Conservation (phyloP, 2,329 filamentous ascomycete species). For the Beauveria pseudobassiana region DNA sequence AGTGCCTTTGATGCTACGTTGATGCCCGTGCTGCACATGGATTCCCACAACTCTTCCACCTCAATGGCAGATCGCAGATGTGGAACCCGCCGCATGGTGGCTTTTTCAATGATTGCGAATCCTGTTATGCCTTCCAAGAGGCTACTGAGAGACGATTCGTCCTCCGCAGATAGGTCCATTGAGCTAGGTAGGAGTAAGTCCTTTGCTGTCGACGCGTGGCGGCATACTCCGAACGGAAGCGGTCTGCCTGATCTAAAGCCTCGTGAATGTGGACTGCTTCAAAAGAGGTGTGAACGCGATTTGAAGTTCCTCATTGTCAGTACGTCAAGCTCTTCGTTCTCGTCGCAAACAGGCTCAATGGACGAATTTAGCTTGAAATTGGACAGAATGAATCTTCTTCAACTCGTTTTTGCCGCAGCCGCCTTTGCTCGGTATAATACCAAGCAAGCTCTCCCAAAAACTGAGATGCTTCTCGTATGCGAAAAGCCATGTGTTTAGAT, state of each 20-base stretch:
- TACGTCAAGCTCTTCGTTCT: conserved; percentile 91
- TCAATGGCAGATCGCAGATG: conserved; percentile 77
- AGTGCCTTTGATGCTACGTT: conserved; percentile 73
- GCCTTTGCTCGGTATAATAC: conserved; percentile 85
- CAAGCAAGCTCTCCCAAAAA: conserved; percentile 95
- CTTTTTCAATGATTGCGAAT: conserved; percentile 93
- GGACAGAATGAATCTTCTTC: conserved; percentile 66
- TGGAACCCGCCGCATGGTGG: conserved; percentile 80
- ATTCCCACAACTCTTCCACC: conserved; percentile 98
- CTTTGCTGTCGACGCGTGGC: conserved; percentile 80
- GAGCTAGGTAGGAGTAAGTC: conserved; percentile 75
- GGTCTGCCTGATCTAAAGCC: conserved; percentile 84
- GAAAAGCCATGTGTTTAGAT: conserved; percentile 92
- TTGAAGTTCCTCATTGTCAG: conserved; percentile 88
- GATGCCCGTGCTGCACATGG: conserved; percentile 87
- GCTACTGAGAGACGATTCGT: conserved; percentile 79
- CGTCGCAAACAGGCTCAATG: conserved; percentile 90
- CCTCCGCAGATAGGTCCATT: conserved; percentile 72
- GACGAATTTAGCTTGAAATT: conserved; percentile 92
- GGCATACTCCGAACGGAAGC: conserved; percentile 86
- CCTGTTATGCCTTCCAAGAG: conserved; percentile 89
- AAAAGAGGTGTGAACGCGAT: conserved; percentile 89
- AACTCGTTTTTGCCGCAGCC: conserved; percentile 72
- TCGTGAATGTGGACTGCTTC: conserved; percentile 96
- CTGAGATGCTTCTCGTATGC: conserved; percentile 91